Percentiles rank a stretch among this genome's conserved stretches.
phyloP scores from a whole-genome alignment of 805 yeast genomes.

The Yarrowia sp. region DNA sequence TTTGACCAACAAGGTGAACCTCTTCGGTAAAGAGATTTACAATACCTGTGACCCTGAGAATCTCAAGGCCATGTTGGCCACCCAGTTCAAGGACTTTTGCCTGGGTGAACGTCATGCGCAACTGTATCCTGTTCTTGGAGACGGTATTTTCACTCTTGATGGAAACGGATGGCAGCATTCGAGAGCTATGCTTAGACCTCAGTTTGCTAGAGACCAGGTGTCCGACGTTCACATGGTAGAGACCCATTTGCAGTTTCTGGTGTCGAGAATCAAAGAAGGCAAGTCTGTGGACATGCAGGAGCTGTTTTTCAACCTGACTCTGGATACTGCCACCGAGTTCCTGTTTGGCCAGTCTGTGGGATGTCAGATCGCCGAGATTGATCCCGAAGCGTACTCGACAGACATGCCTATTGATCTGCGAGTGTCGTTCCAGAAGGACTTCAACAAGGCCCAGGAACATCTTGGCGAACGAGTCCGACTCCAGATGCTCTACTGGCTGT shows the following conservation, averaged over 20 bases:
- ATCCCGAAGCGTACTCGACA: constrained; percentile 40
- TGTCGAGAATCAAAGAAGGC: not conserved
- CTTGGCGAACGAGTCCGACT: constrained; percentile 41
- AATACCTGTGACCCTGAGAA: constrained; percentile 50
- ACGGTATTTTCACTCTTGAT: constrained; percentile 51
- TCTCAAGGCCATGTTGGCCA: constrained; percentile 49
- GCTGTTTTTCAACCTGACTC: constrained; percentile 47
- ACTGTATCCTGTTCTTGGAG: constrained; percentile 48
- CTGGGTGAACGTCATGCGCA: constrained; percentile 46
- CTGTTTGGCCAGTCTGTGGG: constrained; percentile 49
- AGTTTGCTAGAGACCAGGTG: constrained; percentile 49
- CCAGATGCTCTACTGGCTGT: constrained; percentile 43
- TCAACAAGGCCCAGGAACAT: constrained; percentile 43
- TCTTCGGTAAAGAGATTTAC: constrained; percentile 29
- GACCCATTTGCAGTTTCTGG: constrained; percentile 45
- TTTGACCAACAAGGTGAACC: constrained; percentile 31
- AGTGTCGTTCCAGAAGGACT: constrained; percentile 41
- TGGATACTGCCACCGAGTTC: constrained; percentile 51
- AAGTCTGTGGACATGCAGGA: constrained; percentile 45
- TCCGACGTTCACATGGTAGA: constrained; percentile 45
- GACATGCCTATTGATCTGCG: constrained; percentile 42
- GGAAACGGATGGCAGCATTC: constrained; percentile 52
- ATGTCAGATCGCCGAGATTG: constrained; percentile 42
- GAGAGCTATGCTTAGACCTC: constrained; percentile 51
- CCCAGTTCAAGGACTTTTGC: constrained; percentile 48